These are phyloP conservation scores for Zasmidium citrigriseum DNA, from an alignment of 2,329 filamentous ascomycete species.

Conservation along the genomic window DNA sequence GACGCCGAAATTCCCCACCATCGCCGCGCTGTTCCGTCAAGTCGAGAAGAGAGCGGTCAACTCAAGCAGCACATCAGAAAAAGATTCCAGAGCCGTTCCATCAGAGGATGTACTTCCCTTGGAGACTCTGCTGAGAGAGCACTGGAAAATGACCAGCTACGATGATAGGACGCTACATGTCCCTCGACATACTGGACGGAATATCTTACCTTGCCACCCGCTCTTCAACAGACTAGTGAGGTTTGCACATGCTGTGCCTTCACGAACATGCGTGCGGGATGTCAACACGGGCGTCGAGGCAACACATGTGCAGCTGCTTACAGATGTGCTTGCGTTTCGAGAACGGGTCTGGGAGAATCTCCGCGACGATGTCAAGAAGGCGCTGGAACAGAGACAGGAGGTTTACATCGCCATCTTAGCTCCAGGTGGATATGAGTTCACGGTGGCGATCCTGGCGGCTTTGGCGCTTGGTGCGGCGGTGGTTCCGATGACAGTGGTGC, in stretches of 20 bases:
- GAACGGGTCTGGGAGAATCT: slow-evolving; percentile 37
- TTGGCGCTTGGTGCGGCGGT: slow-evolving; percentile 49
- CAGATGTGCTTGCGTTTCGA: slow-evolving; percentile 47
- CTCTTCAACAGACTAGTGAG: slow-evolving; percentile 45
- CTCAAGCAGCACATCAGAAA: slow-evolving; percentile 19
- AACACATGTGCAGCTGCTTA: slow-evolving; percentile 46
- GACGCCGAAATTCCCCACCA: slow-evolving; percentile 18
- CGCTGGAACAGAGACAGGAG: slow-evolving; percentile 38
- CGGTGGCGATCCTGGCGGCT: slow-evolving; percentile 51
- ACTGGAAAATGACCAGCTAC: slow-evolving; percentile 20
- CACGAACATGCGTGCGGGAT: slow-evolving; percentile 43
- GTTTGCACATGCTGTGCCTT: slow-evolving; percentile 38
- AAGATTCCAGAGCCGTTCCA: slow-evolving; percentile 1
- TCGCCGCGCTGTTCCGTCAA: slow-evolving; percentile 20
- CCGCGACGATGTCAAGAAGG: slow-evolving; percentile 27
- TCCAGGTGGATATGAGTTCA: slow-evolving; percentile 50
- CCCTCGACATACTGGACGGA: slow-evolving; percentile 17
- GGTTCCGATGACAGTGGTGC: slow-evolving; percentile 46
- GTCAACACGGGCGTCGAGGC: slow-evolving; percentile 38
- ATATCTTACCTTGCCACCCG: slow-evolving; percentile 34
- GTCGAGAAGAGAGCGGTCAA: slow-evolving; percentile 16
- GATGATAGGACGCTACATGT: slow-evolving; percentile 30
- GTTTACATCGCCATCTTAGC: slow-evolving; percentile 50
- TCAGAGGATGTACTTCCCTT: slow-evolving; percentile 16
- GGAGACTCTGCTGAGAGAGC: slow-evolving; percentile 14